Evolutionary conservation across 495 filamentous ascomycete genomes (phyloP).

Genomic region (Penicillium diatomitis): DNA sequence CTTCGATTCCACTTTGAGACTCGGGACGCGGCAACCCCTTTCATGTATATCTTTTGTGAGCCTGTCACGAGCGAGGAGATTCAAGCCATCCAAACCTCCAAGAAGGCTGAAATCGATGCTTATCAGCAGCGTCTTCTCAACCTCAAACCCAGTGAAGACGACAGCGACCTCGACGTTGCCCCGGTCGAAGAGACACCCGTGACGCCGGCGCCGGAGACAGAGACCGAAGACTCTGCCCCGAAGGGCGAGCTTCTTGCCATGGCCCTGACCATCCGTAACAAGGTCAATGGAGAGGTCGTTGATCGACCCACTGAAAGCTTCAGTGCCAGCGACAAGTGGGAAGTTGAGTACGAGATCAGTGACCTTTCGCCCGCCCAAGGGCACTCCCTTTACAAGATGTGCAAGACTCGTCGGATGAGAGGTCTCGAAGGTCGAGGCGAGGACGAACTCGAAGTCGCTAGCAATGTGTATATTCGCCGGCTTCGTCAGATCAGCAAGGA

Average conservation of each 20-base stretch:
- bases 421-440: constrained; percentile 28
- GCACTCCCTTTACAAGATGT: constrained; percentile 38
- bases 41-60: constrained; percentile 86
- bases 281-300: constrained; percentile 58
- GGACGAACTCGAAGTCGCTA: constrained; percentile 22
- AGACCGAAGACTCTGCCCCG: constrained; percentile 9
- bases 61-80: constrained; percentile 68
- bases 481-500: constrained; percentile 33
- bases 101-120: constrained; percentile 50
- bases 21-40: constrained; percentile 45
- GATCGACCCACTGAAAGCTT: constrained; percentile 46
- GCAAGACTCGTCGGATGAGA: constrained; percentile 42
- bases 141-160: constrained; percentile 16
- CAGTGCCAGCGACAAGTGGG: constrained; percentile 50
- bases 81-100: constrained; percentile 59
- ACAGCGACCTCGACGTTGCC: constrained; percentile 8
- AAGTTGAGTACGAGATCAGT: constrained; percentile 62
- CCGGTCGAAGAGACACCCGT: background rate
- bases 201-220: background rate
- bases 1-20: constrained; percentile 86
- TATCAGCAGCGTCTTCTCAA: constrained; percentile 55
- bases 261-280: constrained; percentile 60
- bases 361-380: constrained; percentile 39
- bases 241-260: constrained; percentile 46
- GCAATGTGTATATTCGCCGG: constrained; percentile 28